Percentiles rank a stretch among this genome's conserved stretches.
phyloP scores from a whole-genome alignment of 371 early-diverging fungal species.

The Funneliformis caledonium region DNA sequence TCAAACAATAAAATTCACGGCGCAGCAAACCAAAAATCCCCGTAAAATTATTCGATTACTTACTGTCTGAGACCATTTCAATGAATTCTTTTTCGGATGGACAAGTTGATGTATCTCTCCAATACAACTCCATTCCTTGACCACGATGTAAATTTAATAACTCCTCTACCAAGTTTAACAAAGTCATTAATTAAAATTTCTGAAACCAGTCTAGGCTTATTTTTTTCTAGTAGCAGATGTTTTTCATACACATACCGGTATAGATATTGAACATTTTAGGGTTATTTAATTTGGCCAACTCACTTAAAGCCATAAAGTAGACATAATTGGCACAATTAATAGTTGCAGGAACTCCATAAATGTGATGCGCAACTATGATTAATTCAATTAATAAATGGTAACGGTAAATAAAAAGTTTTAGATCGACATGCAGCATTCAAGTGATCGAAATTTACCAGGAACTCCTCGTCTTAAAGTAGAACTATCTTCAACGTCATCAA shows the following conservation, averaged over 20 bases:
- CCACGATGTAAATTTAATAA: slow-evolving; percentile 90
- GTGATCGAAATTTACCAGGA: slow-evolving; percentile 58
- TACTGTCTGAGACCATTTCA: slow-evolving; percentile 90
- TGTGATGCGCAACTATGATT: slow-evolving; percentile 85
- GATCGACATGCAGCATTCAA: neutral
- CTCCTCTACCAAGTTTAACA: slow-evolving; percentile 61
- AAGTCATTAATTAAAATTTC: no score
- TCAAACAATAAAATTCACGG: neutral
- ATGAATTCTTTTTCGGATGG: slow-evolving; percentile 90
- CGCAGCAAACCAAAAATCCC: no score
- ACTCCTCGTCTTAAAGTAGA: slow-evolving; percentile 87
- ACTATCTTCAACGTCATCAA: slow-evolving; percentile 96
- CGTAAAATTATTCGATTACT: slow-evolving; percentile 45
- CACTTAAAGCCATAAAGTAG: slow-evolving; percentile 87
- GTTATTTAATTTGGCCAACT: slow-evolving; percentile 70
- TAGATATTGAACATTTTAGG: slow-evolving; percentile 77
- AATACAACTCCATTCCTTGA: slow-evolving; percentile 91
- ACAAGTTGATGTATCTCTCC: slow-evolving; percentile 85
- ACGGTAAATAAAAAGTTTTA: no score
- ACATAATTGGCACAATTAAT: slow-evolving; percentile 96
- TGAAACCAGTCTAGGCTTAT: neutral
- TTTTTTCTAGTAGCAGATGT: no score
- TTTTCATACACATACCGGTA: slow-evolving; percentile 70
- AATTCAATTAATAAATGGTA: no score
- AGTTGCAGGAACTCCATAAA: slow-evolving; percentile 88